Base-by-base conservation (phyloP, 257 asterid species). In the Jacaranda copaia region DNA sequence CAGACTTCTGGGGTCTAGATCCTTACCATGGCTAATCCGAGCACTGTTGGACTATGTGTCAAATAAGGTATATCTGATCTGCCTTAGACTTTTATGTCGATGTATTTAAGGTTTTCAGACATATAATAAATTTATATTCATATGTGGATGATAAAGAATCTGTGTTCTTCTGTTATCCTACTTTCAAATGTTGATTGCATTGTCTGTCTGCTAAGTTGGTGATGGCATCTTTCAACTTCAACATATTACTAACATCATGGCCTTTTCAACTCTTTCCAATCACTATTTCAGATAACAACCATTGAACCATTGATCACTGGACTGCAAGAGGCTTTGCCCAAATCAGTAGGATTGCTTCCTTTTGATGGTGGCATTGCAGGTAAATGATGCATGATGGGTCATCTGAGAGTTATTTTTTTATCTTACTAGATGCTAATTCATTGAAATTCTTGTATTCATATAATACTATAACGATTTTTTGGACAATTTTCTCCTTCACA, bases 1-100 rank as follows among this genome's bases (percentile, higher is more conserved):
- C 86, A 87, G 88, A 83, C 94, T 93, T 79, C 89, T 96, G 76
- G 98, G 99, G 25, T 88, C 98, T 36, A 90, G 97, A 88, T 93
- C 99, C 69, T 85, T 96, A 81, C 99, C 99, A 80, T 96, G 98
- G 99, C 90, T 96, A 85, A 90, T 96, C 68, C 89, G 99, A 78
- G 99, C 99, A 75, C 86, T 96, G 18, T 82, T 96, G 76, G 99
- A 96, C 79, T 94, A 93, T 74, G 81, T 91, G 52, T 96, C 99
- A 52, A 96, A 90, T 81, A 96, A 96, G 99, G 99, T 95, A 82
- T 40, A 51, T 68, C 61, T 75, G 13, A 55, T 70, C 81, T 78
- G 68, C 65, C 71, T 63, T 75, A 68, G 67, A 60, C 56, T 14
- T 61, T 16, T 64, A 39, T 51, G 38, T 43, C 73, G 56, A 63